Percentiles rank a stretch among this genome's conserved stretches.
These are phyloP conservation scores for Astraeus odoratus DNA, from an alignment of 768 basidiomycete species.

Conservation along the genomic window DNA sequence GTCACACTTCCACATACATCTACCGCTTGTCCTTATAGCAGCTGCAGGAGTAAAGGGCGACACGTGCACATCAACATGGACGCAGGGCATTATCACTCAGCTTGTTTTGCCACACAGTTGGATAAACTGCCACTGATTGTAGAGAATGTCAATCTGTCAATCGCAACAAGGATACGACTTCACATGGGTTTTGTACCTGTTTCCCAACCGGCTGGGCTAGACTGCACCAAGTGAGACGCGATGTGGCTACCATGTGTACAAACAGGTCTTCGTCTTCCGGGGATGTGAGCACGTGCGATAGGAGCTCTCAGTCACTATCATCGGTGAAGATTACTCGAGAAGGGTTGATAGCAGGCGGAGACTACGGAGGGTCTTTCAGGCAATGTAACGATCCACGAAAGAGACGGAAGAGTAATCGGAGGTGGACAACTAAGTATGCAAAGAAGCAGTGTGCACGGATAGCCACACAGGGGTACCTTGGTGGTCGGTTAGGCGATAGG, in stretches of 20 bases:
- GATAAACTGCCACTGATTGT: slow-evolving; percentile 69
- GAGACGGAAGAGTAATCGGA: too few relatives aligned
- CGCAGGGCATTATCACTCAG: slow-evolving; percentile 93
- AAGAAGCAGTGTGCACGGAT: too few relatives aligned
- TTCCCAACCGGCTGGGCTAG: slow-evolving; percentile 83
- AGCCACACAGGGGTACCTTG: too few relatives aligned
- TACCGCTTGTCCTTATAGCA: slow-evolving; percentile 71
- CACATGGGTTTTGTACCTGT: slow-evolving; percentile 85
- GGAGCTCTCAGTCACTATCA: slow-evolving; percentile 28
- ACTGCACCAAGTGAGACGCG: slow-evolving; percentile 34
- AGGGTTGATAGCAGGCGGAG: slow-evolving; percentile 36
- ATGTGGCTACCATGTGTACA: slow-evolving; percentile 37
- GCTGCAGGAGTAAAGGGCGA: slow-evolving; percentile 90
- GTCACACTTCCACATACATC: slow-evolving; percentile 76
- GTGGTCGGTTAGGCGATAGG: too few relatives aligned
- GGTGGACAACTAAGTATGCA: too few relatives aligned
- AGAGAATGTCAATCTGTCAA: slow-evolving; percentile 83
- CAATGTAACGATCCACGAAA: slow-evolving; percentile 38
- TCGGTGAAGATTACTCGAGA: slow-evolving; percentile 58
- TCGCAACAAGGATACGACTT: slow-evolving; percentile 84
- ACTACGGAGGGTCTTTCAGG: slow-evolving; percentile 14
- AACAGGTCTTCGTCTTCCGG: slow-evolving; percentile 24
- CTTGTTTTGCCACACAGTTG: slow-evolving; percentile 85
- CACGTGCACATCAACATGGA: slow-evolving; percentile 92
- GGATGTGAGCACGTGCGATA: slow-evolving; percentile 18